Evolutionary conservation across 2,329 filamentous ascomycete genomes (phyloP), one percentile per base, ranked within the genome.

Genomic region (Paecilomyces sp.): DNA sequence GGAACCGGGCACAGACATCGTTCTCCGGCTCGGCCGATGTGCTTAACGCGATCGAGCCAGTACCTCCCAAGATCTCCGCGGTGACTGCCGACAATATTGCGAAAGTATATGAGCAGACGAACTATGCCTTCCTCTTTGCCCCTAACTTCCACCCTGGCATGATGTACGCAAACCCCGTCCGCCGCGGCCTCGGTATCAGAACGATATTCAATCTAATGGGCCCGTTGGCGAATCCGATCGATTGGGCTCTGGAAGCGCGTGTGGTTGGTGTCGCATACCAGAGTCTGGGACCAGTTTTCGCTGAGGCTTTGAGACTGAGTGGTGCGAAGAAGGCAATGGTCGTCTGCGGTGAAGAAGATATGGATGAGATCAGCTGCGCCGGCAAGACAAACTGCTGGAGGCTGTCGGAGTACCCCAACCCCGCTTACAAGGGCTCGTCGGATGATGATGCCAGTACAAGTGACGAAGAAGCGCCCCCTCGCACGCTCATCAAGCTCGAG

Each of bases 191-290:
- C 24, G 93, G 93, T 60, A 93, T 94, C 83, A 87, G 94, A 68
- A 99, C 94, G 1, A 93, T 99, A 66, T 99, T 99, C 85, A 99
- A 99, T 77, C 85, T 99, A 15, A 84, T 99, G 56, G 94, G 94
- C 0, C 94, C 94, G 0, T 81, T 99, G 30, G 89, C 92, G 54
- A 97, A 97, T 75, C 94, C 94, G 0, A 84, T 96, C 18, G 90
- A 97, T 69, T 85, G 87, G 67, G 80, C 85, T 36, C 85, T 99
- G 61, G 94, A 99, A 78, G 92, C 92, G 12, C 87, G 94, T 31
- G 85, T 99, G 60, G 85, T 99, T n/a, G 94, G 94, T 62, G 93
- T 99, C 30, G 93, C 92, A 15, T 86, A 94, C 63, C 85, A 88
- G 70, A 90, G 92, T 66, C 86, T 99, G 22, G 94, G 93, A 0